Base-by-base conservation (phyloP, 768 basidiomycete genomes). In the Kwoniella botswanensis region DNA sequence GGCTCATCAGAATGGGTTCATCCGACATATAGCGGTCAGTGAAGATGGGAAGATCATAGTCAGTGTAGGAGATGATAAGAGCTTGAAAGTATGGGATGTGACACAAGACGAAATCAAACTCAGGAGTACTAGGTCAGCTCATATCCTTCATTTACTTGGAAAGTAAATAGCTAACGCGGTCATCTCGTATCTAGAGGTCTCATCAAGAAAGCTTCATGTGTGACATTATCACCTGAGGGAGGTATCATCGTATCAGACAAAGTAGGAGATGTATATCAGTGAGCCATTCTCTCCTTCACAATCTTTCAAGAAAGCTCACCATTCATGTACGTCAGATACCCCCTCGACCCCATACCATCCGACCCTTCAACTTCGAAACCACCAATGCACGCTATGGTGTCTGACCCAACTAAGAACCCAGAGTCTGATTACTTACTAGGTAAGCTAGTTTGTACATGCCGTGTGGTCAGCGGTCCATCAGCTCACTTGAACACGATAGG, bases 181-280 rank as follows among this genome's bases (percentile, higher is more conserved):
- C 64, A 22, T 29, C 7, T 24, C 55, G 29, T 52, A 64, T 15
- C 43, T 65, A 94, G 95, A 57, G 90, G 92, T 71, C 86, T 95
- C 2, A 90, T 92, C 0, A 98, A 98, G 84, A 90, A 90, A 70
- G 89, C 93, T 0, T 94, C 93, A 0, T 86, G 86, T 1, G 79
- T 97, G 29, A 81, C 84, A 0, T 89, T 97, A 75, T 89, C 90
- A 0, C 84, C 79, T 4, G 86, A 90, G 55, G 87, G 87, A 71
- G 89, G 87, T 0, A 89, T 99, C 69, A 82, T 98, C 2, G 89
- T 93, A 13, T 89, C 93, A 2, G 96, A 99, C 84, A 98, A 97
- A 84, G 95, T 97, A 72, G 96, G 96, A 0, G 96, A 98, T 79
- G 88, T 96, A 52, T 96, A 94, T 85, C 89, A 89, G 93, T 91